Evolutionary conservation across 345 rosid genomes (phyloP), one percentile per base, ranked within the genome.

Genomic region (Pelargonium nanum): DNA sequence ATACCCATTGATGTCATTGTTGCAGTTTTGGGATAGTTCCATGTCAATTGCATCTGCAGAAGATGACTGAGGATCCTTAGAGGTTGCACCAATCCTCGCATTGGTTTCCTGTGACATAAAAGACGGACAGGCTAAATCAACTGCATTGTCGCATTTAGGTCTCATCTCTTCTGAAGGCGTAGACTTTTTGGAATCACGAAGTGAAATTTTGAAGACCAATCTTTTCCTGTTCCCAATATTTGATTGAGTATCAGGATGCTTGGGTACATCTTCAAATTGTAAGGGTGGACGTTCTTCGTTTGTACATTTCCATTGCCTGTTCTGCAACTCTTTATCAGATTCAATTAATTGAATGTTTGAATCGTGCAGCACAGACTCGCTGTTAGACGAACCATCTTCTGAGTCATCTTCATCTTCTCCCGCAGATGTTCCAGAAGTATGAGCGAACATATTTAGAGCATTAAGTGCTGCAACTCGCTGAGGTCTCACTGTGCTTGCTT

Each of bases 391-490:
- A 65, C 84, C 81, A 70, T 72, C 77, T 57, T 73, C 83, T 4
- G 75, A 72, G 66, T 79, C 78, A 58, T 81, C 84, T 44, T 74
- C 83, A 63, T 83, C 85, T 53, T 67, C 94, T 64, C 80, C 96
- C 4, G 87, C 72, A 63, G 90, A 82, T 67, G 89, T 74, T 77
- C 87, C 99, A 57, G 83, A 84, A 64, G 87, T 81, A 73, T 82
- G 85, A 69, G 95, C 84, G 65, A 93, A 83, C 84, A 87, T 77
- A 67, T 75, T 81, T 70, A 83, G 82, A 56, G 99, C 99, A 77
- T 87, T 86, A 60, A 84, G 88, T 58, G 97, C 99, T 17, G 99
- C 97, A 65, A 82, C 82, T 77, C 99, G 82, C 75, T 84, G 94
- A 59, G 99, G 97, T 67, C 99, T 89, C 69, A 78, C 68, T 66